Conservation (phyloP, 371 early-diverging fungal genomes). For the Lichtheimia ramosa region DNA sequence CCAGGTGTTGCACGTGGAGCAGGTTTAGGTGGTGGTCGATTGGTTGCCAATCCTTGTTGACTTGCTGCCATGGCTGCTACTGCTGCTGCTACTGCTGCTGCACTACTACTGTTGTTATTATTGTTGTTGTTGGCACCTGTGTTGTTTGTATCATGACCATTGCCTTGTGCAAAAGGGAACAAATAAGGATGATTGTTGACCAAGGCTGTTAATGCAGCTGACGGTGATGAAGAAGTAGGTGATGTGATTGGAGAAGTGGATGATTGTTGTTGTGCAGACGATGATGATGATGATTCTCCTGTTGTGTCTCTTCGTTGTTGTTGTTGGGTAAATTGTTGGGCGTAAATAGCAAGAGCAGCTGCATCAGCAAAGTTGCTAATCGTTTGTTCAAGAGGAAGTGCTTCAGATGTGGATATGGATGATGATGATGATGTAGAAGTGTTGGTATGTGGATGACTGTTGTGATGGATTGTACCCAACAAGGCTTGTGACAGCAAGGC, state of each 20-base stretch:
- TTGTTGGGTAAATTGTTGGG: constrained; percentile 36
- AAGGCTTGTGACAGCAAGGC: constrained; percentile 43
- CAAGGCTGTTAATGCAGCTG: constrained; percentile 7
- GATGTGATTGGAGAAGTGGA: background rate
- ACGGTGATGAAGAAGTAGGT: constrained; percentile 6
- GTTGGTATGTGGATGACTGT: background rate
- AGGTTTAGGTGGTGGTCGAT: constrained; percentile 6
- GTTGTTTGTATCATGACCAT: background rate
- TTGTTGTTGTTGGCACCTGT: constrained; percentile 3
- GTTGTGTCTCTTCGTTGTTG: constrained; percentile 4
- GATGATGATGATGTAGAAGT: background rate
- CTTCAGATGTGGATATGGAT: background rate
- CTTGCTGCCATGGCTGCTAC: constrained; percentile 17
- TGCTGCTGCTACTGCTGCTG: constrained; percentile 25
- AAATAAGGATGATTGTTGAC: background rate
- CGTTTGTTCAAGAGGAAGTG: constrained; percentile 10
- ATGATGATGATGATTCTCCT: background rate
- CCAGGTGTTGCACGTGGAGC: constrained; percentile 18
- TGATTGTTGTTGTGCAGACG: background rate
- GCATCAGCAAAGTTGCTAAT: constrained; percentile 39
- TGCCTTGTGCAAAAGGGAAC: background rate
- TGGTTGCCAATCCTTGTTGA: background rate
- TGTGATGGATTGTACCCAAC: constrained; percentile 12
- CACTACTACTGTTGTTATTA: constrained; percentile 5
- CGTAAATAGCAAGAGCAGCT: constrained; percentile 42